Evolutionary conservation across 371 early-diverging fungal species (phyloP).

Genomic region (Zopfochytrium polystomum): DNA sequence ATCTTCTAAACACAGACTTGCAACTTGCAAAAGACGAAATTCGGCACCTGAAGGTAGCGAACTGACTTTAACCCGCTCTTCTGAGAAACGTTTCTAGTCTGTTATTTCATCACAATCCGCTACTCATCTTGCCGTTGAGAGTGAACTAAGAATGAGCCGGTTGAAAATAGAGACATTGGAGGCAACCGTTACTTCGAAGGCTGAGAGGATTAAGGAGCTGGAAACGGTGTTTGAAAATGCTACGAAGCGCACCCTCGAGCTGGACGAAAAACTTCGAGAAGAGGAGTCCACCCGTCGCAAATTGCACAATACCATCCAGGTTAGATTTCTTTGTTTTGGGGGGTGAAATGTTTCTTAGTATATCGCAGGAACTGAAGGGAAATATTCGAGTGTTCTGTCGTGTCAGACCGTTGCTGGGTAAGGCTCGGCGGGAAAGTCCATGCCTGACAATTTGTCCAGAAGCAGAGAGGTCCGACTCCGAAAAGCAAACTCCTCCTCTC

Average conservation of each 20-base stretch:
- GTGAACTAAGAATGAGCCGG: conserved; percentile 32
- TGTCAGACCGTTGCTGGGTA: conserved; percentile 71
- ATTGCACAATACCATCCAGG: conserved; percentile 88
- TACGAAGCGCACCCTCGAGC: conserved; percentile 34
- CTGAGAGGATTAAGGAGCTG: conserved; percentile 36
- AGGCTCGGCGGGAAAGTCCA: no score
- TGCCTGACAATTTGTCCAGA: no score
- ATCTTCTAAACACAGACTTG: no score
- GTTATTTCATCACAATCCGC: no score
- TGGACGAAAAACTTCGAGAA: conserved; percentile 66
- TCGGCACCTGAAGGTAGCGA: no score
- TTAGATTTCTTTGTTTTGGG: no score
- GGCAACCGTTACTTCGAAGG: no score
- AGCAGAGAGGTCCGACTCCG: conserved; percentile 23
- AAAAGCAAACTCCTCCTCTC: conserved; percentile 29
- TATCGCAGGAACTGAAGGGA: conserved; percentile 95
- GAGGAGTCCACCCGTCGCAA: conserved; percentile 76
- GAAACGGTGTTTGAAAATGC: conserved; percentile 34
- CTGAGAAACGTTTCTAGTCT: no score
- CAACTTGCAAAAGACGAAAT: no score
- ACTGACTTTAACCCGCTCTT: no score
- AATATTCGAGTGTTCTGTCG: conserved; percentile 97
- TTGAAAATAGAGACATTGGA: conserved; percentile 1
- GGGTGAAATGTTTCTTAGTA: no score
- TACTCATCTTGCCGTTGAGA: no score